These are phyloP conservation scores for Glutinoglossum americanum DNA, from an alignment of 495 filamentous ascomycete species.

Conservation along the genomic window DNA sequence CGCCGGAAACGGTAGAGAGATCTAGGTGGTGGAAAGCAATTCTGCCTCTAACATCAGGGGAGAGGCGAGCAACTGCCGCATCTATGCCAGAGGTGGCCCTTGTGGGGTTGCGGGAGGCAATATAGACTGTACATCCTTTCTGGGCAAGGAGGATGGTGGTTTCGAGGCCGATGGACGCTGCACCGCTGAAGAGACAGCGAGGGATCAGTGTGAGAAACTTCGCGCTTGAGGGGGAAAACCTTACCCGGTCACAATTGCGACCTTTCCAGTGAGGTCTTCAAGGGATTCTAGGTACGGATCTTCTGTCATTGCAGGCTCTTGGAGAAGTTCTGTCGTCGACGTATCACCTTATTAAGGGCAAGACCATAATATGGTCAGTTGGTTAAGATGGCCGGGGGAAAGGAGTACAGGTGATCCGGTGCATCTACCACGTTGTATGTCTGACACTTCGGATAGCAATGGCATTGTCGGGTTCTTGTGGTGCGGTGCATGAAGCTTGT, in stretches of 20 bases:
- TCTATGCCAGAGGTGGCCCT: slow-evolving; percentile 5
- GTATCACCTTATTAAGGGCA: background rate
- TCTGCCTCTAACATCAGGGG: background rate
- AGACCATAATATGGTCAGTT: background rate
- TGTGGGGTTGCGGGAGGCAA: slow-evolving; percentile 10
- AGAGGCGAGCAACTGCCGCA: background rate
- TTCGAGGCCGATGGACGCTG: slow-evolving; percentile 11
- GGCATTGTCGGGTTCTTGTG: too few species aligned
- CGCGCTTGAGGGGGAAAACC: background rate
- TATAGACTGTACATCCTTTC: slow-evolving; percentile 10
- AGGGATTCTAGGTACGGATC: background rate
- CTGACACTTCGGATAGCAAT: too few species aligned
- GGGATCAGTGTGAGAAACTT: background rate
- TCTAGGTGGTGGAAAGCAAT: slow-evolving; percentile 10
- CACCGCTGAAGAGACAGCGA: slow-evolving; percentile 3
- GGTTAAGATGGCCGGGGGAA: background rate
- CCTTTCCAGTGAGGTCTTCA: background rate
- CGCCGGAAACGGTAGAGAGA: slow-evolving; percentile 4
- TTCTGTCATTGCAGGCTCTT: background rate
- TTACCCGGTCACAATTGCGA: background rate
- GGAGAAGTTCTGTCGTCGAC: background rate
- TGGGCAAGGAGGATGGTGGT: slow-evolving; percentile 8
- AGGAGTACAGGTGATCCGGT: too few species aligned
- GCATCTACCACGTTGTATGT: too few species aligned
- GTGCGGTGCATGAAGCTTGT: too few species aligned